Percentiles rank a stretch among this genome's conserved stretches.
These are phyloP conservation scores for Phaeosphaeriaceae sp. DNA, from an alignment of 2,329 filamentous ascomycete genomes.

Conservation along the genomic window DNA sequence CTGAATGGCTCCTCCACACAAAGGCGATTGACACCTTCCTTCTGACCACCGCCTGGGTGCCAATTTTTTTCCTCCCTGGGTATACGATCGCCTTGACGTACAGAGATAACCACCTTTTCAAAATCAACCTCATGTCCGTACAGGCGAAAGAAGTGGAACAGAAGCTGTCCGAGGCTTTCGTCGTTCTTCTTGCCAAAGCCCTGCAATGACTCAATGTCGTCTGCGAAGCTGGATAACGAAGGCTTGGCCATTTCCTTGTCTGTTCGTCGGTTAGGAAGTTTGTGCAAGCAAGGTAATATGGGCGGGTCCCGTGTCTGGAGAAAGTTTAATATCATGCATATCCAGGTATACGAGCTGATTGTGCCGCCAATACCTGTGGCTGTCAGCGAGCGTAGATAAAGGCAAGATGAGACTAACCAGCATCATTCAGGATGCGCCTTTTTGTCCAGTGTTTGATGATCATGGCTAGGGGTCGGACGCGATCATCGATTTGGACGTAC, in stretches of 20 bases:
- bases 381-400: conserved; percentile 22
- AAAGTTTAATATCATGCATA: conserved; percentile 97
- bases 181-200: conserved; percentile 81
- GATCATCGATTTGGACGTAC: conserved; percentile 90
- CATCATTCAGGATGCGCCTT: conserved; percentile 90
- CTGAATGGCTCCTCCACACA: conserved; percentile 99
- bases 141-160: conserved; percentile 94
- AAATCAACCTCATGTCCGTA: conserved; percentile 95
- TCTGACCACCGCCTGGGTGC: conserved; percentile 65
- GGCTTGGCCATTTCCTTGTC: conserved; percentile 66
- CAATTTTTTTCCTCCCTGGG: conserved; percentile 88
- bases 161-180: conserved; percentile 80
- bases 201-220: conserved; percentile 76
- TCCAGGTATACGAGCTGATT: conserved; percentile 98
- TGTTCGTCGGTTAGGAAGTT: conserved; percentile 68
- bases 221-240: conserved; percentile 76
- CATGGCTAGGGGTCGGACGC: conserved; percentile 92
- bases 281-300: conserved; percentile 84
- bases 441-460: conserved; percentile 98
- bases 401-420: conserved; percentile 69
- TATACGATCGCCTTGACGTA: conserved; percentile 78
- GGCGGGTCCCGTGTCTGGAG: conserved; percentile 85
- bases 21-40: conserved; percentile 70
- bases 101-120: conserved; percentile 80
- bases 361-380: conserved; percentile 80